These are phyloP conservation scores for Trichocomaceae sp. DNA, from an alignment of 2,329 filamentous ascomycete genomes.

Conservation along the genomic window DNA sequence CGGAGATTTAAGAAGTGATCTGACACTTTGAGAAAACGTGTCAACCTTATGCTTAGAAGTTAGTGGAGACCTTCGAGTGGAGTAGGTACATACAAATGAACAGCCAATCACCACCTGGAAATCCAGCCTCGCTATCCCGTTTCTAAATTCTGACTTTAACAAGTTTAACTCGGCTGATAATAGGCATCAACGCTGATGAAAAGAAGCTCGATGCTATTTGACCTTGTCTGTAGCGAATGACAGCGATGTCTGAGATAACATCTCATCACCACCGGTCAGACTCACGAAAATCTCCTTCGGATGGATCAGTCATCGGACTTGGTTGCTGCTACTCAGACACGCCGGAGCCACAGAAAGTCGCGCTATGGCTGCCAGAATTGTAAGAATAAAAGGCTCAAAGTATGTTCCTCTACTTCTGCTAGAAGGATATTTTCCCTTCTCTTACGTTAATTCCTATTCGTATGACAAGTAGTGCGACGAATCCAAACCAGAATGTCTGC, in stretches of 20 bases:
- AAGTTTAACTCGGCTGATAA: no score
- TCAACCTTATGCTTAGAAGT: no score
- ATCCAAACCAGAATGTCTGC: conserved; percentile 10
- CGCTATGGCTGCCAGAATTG: conserved; percentile 13
- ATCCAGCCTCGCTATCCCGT: background rate
- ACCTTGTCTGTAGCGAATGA: background rate
- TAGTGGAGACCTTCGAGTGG: no score
- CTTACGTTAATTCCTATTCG: background rate
- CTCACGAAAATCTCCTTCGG: background rate
- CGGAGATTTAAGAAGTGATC: no score
- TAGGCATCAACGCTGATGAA: no score
- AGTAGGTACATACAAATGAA: no score
- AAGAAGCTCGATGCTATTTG: background rate
- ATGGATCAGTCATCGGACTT: background rate
- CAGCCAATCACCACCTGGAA: background rate
- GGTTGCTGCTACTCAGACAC: background rate
- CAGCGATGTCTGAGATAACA: background rate
- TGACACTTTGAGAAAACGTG: no score
- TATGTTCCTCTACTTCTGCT: background rate
- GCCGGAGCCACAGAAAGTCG: conserved; percentile 13
- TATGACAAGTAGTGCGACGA: conserved; percentile 11
- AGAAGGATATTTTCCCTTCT: no score
- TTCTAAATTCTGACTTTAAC: no score
- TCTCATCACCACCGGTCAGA: background rate
- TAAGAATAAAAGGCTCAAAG: conserved; percentile 13